Conservation (phyloP, 306 rosid genomes). For the Cucurbita moschata region DNA sequence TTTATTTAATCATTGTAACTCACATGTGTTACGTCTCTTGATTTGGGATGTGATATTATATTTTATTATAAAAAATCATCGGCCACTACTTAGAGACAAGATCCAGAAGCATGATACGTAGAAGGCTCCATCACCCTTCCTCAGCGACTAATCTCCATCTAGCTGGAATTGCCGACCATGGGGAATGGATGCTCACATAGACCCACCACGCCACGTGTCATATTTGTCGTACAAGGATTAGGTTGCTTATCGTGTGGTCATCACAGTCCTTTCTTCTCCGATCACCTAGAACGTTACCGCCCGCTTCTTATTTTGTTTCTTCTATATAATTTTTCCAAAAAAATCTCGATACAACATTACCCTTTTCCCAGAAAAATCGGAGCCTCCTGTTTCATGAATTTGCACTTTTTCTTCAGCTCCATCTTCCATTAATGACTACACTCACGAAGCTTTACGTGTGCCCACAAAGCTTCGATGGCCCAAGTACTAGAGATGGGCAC, state of each 20-base stretch:
- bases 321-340: neutral
- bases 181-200: constrained; percentile 10
- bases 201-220: constrained; percentile 48
- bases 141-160: neutral
- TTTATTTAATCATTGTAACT: neutral
- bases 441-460: constrained; percentile 34
- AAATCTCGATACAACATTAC: neutral
- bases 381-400: neutral
- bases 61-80: neutral
- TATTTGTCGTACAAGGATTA: neutral
- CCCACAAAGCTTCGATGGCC: constrained; percentile 33
- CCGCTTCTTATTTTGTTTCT: constrained; percentile 7
- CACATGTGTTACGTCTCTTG: neutral
- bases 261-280: constrained; percentile 31
- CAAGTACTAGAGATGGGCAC: constrained; percentile 13
- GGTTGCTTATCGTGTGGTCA: constrained; percentile 68
- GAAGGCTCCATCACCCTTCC: neutral
- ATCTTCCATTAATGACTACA: constrained; percentile 25
- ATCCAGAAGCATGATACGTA: neutral
- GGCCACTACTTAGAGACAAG: neutral
- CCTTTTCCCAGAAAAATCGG: neutral
- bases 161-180: neutral
- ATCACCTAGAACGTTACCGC: neutral
- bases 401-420: neutral
- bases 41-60: neutral